Evolutionary conservation across 495 filamentous ascomycete species (phyloP).

Genomic region (Cetradonia linearis): DNA sequence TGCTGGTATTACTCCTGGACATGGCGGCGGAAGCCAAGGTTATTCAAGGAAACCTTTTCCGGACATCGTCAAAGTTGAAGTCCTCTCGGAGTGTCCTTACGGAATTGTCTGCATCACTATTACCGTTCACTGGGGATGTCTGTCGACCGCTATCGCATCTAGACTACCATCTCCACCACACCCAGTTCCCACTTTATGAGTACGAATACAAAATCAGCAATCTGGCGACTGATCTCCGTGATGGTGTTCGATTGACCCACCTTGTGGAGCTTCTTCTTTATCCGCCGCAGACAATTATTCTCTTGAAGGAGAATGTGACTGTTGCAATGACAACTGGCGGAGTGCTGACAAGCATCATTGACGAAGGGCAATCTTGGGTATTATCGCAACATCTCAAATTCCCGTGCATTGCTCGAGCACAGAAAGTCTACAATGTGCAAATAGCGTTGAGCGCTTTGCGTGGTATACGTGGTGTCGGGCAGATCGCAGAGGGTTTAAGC

Average conservation of each 20-base stretch:
- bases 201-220: slow-evolving; percentile 49
- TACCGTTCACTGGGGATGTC: slow-evolving; percentile 53
- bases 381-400: slow-evolving; percentile 52
- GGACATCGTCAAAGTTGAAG: slow-evolving; percentile 42
- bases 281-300: slow-evolving; percentile 25
- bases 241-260: slow-evolving; percentile 50
- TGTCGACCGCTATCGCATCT: slow-evolving; percentile 44
- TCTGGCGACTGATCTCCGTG: slow-evolving; percentile 54
- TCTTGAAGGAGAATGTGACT: slow-evolving; percentile 23
- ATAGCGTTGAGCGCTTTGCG: slow-evolving; percentile 46
- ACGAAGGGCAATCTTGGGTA: slow-evolving; percentile 30
- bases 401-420: slow-evolving; percentile 45
- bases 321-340: slow-evolving; percentile 26
- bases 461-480: slow-evolving; percentile 30
- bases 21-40: slow-evolving; percentile 34
- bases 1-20: slow-evolving; percentile 53
- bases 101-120: slow-evolving; percentile 40
- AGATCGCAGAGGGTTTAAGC: slow-evolving; percentile 33
- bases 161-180: slow-evolving; percentile 43
- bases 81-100: slow-evolving; percentile 46
- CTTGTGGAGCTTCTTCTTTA: slow-evolving; percentile 52
- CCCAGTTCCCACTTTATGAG: slow-evolving; percentile 50
- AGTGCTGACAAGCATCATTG: slow-evolving; percentile 18
- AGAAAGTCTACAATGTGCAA: slow-evolving; percentile 53
- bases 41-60: slow-evolving; percentile 36